phyloP scores from a whole-genome alignment of 768 basidiomycete genomes.

The Sporobolomyces phaffii region DNA sequence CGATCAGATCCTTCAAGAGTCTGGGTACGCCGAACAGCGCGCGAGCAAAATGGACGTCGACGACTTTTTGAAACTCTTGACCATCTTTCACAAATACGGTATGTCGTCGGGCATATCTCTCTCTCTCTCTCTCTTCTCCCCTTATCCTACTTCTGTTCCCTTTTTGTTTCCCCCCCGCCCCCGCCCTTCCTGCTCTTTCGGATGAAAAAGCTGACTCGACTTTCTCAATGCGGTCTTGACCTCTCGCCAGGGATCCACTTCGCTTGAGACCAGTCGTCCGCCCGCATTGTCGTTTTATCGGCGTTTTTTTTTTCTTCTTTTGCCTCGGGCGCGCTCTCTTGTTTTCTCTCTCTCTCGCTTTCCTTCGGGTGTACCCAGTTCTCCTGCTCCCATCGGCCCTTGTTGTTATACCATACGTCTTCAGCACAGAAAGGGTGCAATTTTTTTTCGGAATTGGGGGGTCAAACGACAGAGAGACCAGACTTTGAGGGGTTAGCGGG shows the following conservation, averaged over 20 bases:
- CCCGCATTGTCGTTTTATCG: too few species aligned
- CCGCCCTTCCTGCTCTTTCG: too few species aligned
- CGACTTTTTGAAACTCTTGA: conserved; percentile 61
- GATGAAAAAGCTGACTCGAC: too few species aligned
- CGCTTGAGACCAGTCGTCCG: too few species aligned
- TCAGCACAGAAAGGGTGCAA: too few species aligned
- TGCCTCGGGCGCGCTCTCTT: background rate
- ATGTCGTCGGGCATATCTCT: background rate
- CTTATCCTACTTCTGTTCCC: too few species aligned
- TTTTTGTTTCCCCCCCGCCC: too few species aligned
- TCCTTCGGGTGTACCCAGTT: too few species aligned
- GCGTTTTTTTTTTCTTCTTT: background rate
- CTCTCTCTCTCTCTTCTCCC: background rate
- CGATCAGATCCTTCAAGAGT: conserved; percentile 58
- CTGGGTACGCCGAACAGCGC: conserved; percentile 69
- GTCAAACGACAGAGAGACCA: too few species aligned
- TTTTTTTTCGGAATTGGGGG: too few species aligned
- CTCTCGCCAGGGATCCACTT: background rate
- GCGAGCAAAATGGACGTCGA: conserved; percentile 91
- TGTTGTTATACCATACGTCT: background rate
- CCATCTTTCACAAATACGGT: conserved; percentile 45
- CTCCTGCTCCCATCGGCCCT: background rate
- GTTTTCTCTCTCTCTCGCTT: background rate
- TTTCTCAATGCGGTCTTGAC: background rate
- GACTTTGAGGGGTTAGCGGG: too few species aligned